Conservation (phyloP, 129 eudicot genomes). For the Oenanthe sinensis region DNA sequence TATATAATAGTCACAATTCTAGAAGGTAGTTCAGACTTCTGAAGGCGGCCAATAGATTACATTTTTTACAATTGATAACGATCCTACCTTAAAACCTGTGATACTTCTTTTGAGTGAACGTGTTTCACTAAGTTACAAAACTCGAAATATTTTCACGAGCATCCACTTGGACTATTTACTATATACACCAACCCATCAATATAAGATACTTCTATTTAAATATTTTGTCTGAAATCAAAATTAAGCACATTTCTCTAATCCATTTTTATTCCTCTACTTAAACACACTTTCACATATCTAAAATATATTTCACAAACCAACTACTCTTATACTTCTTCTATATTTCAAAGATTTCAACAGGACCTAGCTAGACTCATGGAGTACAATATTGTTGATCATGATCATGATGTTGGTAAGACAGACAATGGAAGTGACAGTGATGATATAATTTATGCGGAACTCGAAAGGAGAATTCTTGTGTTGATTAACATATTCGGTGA, state of each 20-base stretch:
- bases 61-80: too few species aligned
- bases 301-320: not conserved
- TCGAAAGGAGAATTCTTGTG: conserved; percentile 44
- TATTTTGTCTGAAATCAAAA: not conserved
- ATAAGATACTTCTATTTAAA: too few species aligned
- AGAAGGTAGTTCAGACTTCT: not conserved
- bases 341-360: not conserved
- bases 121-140: not conserved
- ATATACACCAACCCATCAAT: not conserved
- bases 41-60: too few species aligned
- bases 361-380: too few species aligned
- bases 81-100: not conserved
- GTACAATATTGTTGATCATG: not conserved
- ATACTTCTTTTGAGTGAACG: not conserved
- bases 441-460: conserved; percentile 39
- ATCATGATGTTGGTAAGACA: not conserved
- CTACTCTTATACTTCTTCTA: not conserved
- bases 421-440: conserved; percentile 13
- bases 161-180: too few species aligned
- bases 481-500: conserved; percentile 34
- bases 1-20: too few species aligned
- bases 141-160: not conserved
- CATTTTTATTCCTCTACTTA: not conserved
- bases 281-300: not conserved
- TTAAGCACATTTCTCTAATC: not conserved